Conservation (phyloP, 2,329 filamentous ascomycete species). For the Madurella mycetomatis region DNA sequence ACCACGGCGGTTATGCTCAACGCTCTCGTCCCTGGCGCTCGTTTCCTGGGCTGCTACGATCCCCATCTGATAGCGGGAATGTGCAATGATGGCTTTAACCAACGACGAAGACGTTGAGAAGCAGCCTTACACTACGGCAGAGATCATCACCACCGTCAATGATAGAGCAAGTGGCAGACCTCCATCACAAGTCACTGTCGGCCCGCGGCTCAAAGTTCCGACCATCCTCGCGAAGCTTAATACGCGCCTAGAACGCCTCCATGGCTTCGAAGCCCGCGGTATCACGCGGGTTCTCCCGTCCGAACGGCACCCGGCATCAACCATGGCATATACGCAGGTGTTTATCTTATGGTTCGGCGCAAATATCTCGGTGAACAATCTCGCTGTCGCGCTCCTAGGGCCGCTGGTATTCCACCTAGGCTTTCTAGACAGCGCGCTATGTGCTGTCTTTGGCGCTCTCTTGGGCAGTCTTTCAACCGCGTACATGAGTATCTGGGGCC, state of each 20-base stretch:
- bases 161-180: no score
- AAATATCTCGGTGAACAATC: conserved; percentile 42
- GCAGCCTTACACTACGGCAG: no score
- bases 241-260: conserved; percentile 29
- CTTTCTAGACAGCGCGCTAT: conserved; percentile 28
- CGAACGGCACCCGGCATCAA: conserved; percentile 33
- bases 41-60: no score
- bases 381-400: conserved; percentile 31
- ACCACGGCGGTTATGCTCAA: no score
- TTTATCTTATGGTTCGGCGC: conserved; percentile 42
- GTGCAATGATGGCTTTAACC: no score
- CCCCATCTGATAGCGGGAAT: no score
- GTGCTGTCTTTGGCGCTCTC: conserved; percentile 27
- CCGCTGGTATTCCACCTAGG: conserved; percentile 30
- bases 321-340: conserved; percentile 36
- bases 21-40: no score
- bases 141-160: no score
- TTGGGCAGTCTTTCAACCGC: conserved; percentile 26
- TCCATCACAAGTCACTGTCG: no score
- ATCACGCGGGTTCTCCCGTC: conserved; percentile 37
- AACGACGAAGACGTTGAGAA: no score
- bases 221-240: conserved; percentile 18
- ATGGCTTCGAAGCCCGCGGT: conserved; percentile 38
- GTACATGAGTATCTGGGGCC: conserved; percentile 30
- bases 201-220: no score